These are phyloP conservation scores for Lipomyces anomalus DNA, from an alignment of 805 yeast genomes.

Conservation along the genomic window DNA sequence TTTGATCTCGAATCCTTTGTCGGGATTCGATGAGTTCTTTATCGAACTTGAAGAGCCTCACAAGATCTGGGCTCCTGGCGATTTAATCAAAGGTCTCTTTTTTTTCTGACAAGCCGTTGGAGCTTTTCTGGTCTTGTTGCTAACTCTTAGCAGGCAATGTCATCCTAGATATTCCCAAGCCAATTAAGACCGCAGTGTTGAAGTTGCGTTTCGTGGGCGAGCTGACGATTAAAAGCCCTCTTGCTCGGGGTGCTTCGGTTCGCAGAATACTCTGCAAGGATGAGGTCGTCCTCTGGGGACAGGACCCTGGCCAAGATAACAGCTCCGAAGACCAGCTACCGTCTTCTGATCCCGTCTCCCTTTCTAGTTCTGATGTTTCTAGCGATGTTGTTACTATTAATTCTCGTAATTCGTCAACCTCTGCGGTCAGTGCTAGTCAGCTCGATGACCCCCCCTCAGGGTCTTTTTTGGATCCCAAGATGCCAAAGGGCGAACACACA, in stretches of 20 bases:
- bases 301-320: slow-evolving; percentile 4
- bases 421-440: not conserved
- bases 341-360: not conserved
- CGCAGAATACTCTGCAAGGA: slow-evolving; percentile 31
- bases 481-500: slow-evolving; percentile 63
- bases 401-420: not conserved
- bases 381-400: not conserved
- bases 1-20: slow-evolving; percentile 12
- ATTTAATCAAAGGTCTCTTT: slow-evolving; percentile 50
- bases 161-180: slow-evolving; percentile 30
- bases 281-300: slow-evolving; percentile 26
- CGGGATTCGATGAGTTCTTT: slow-evolving; percentile 48
- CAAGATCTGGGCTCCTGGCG: slow-evolving; percentile 74
- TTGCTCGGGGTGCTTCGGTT: slow-evolving; percentile 30
- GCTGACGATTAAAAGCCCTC: slow-evolving; percentile 28
- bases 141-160: slow-evolving; percentile 31
- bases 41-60: slow-evolving; percentile 71
- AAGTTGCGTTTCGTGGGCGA: slow-evolving; percentile 29
- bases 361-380: not conserved
- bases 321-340: not conserved
- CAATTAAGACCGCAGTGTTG: slow-evolving; percentile 24
- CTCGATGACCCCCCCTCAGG: no score
- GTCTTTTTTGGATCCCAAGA: not conserved
- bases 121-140: slow-evolving; percentile 11
- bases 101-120: not conserved